phyloP scores from a whole-genome alignment of 192 early-diverging fungal species.

The Coemansia sp. region DNA sequence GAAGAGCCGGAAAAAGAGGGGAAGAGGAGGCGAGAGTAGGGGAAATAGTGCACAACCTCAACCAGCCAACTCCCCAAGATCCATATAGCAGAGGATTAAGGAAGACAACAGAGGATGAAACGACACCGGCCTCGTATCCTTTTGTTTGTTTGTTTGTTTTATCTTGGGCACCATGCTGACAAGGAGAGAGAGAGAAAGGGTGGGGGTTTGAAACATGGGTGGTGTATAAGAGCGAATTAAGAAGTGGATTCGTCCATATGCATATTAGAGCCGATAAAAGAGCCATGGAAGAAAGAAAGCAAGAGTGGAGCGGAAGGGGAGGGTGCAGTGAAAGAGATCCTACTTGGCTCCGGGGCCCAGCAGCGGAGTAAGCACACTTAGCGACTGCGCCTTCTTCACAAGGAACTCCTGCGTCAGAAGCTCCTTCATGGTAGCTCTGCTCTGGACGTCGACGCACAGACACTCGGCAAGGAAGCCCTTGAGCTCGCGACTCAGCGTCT shows the following conservation, averaged over 20 bases:
- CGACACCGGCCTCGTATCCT: background rate
- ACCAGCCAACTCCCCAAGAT: background rate
- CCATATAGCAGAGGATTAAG: background rate
- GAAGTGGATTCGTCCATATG: background rate
- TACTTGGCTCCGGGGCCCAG: slow-evolving; percentile 23
- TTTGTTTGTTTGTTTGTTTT: background rate
- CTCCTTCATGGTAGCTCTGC: slow-evolving; percentile 75
- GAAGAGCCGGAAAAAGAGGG: background rate
- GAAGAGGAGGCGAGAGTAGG: background rate
- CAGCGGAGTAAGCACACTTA: slow-evolving; percentile 34
- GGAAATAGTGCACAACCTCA: background rate
- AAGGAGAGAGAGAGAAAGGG: slow-evolving; percentile 1
- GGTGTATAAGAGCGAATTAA: slow-evolving; percentile 3
- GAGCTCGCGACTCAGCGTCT: slow-evolving; percentile 73
- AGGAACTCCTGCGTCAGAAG: slow-evolving; percentile 71
- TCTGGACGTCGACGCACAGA: slow-evolving; percentile 84
- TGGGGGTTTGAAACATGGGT: background rate
- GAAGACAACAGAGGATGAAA: background rate
- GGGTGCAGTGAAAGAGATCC: background rate
- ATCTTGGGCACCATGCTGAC: background rate
- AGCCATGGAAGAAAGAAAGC: background rate
- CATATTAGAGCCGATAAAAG: background rate
- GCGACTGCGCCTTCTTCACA: slow-evolving; percentile 45
- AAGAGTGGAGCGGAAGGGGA: background rate
- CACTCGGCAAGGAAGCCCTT: slow-evolving; percentile 86